Evolutionary conservation across 306 rosid species (phyloP).

Genomic region (Trifolium fragiferum): DNA sequence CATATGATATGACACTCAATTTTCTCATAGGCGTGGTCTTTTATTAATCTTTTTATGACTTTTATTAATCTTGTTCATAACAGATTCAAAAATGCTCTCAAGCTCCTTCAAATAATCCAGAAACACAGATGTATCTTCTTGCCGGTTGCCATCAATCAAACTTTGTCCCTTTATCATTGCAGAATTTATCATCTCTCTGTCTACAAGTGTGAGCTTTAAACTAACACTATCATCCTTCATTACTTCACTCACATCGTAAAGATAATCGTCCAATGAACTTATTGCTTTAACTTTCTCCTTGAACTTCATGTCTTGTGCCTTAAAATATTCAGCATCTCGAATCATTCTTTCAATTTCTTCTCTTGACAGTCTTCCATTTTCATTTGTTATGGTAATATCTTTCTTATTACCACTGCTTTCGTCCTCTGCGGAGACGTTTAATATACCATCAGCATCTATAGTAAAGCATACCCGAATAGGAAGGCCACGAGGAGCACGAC

Average conservation of each 20-base stretch:
- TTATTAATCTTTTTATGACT: no score
- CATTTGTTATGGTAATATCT: neutral
- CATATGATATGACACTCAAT: no score
- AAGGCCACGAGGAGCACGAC: constrained; percentile 54
- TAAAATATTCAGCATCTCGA: no score
- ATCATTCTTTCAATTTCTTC: no score
- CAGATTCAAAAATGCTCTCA: constrained; percentile 46
- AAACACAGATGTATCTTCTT: constrained; percentile 41
- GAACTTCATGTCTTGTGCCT: no score
- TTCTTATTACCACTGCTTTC: constrained; percentile 39
- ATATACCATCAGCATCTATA: constrained; percentile 55
- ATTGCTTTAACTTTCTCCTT: no score
- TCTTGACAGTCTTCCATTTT: no score
- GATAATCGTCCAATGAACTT: no score
- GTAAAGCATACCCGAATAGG: constrained; percentile 47
- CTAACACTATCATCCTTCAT: no score
- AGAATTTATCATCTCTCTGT: neutral
- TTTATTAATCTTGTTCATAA: constrained; percentile 15
- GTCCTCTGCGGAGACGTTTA: constrained; percentile 53
- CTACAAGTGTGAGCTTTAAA: no score
- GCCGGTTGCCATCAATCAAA: constrained; percentile 27
- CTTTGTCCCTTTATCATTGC: neutral
- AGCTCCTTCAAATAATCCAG: constrained; percentile 48
- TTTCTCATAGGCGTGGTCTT: no score
- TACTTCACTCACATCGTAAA: no score